A percentile compares a stretch with the other conserved stretches of the same genome.
These are phyloP conservation scores for Stenogyne calaminthoides DNA, from an alignment of 305 asterid genomes.

Conservation along the genomic window DNA sequence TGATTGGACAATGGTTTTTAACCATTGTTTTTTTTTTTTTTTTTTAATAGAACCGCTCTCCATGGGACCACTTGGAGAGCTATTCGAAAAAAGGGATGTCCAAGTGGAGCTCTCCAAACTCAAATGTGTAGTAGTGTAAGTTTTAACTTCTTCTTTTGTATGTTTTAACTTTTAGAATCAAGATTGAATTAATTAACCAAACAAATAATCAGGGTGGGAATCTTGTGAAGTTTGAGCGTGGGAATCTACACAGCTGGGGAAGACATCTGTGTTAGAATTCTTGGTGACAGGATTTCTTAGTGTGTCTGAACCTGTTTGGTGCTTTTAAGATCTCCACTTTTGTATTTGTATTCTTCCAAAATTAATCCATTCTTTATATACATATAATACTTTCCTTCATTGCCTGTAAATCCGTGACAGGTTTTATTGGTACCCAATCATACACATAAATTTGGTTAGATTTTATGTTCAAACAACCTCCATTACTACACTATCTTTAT, in stretches of 20 bases:
- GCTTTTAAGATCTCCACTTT: slow-evolving; percentile 43
- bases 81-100: too few relatives aligned
- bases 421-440: slow-evolving; percentile 11
- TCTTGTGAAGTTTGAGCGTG: slow-evolving; percentile 35
- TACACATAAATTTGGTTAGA: background rate
- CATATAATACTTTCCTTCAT: background rate
- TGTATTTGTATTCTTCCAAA: slow-evolving; percentile 16
- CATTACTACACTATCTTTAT: slow-evolving; percentile 21
- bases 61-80: too few relatives aligned
- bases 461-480: slow-evolving; percentile 3
- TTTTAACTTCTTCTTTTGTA: too few relatives aligned
- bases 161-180: background rate
- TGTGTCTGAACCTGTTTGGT: slow-evolving; percentile 39
- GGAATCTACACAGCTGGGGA: slow-evolving; percentile 40
- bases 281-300: slow-evolving; percentile 44
- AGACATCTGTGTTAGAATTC: slow-evolving; percentile 33
- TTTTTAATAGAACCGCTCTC: too few relatives aligned
- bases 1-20: too few relatives aligned
- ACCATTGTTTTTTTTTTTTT: too few relatives aligned
- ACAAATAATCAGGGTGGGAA: slow-evolving; percentile 6
- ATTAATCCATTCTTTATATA: background rate
- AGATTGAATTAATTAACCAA: background rate
- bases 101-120: too few relatives aligned
- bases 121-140: too few relatives aligned
- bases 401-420: slow-evolving; percentile 31